Evolutionary conservation across 2,329 filamentous ascomycete genomes (phyloP), one percentile per base, ranked within the genome.

Genomic region (Botrytis fragariae): DNA sequence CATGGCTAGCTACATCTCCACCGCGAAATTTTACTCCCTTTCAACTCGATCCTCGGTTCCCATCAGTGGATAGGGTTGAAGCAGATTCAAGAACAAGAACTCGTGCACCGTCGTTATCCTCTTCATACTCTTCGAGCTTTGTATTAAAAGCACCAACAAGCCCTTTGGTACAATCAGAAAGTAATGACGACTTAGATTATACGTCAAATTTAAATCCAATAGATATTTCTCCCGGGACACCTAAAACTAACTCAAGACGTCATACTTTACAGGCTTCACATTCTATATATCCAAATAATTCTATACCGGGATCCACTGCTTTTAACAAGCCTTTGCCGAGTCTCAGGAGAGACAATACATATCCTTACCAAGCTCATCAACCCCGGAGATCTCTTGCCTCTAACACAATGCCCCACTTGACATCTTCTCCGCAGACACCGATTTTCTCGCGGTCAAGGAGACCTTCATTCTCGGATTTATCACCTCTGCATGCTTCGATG

Each of bases 111-210:
- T 91, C 90, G 1, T 79, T 92, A 16, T 91, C 91, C 4, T 94
- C 91, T 12, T 92, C 93, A 1, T 86, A 93, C 22, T 91, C 92
- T 0, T 92, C 91, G 2, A 94, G 90, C 78, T 98, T 97, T 81
- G 87, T 92, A 45, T 92, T 97, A 75, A 92, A 95, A 82, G 89
- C 93, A 3, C 95, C 96, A 0, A 98, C 96, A 3, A 98, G 95
- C 79, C 96, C 96, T 22, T 85, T 99, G 18, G 95, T 97, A 0
- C 91, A 98, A 79, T 94, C 94, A 60, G 90, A 94, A 79, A 97
- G 91, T 83, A 96, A 95, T 77, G 91, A 93, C 10, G 93, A 96
- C 77, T 80, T 92, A 35, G 90, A 93, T 73, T 85, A 92, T 65
- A 85, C 89, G 3, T 84, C 87, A 75, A 85, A 85, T 32, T 82